These are phyloP conservation scores for Botrytis aclada DNA, from an alignment of 2,329 filamentous ascomycete species.

Conservation along the genomic window DNA sequence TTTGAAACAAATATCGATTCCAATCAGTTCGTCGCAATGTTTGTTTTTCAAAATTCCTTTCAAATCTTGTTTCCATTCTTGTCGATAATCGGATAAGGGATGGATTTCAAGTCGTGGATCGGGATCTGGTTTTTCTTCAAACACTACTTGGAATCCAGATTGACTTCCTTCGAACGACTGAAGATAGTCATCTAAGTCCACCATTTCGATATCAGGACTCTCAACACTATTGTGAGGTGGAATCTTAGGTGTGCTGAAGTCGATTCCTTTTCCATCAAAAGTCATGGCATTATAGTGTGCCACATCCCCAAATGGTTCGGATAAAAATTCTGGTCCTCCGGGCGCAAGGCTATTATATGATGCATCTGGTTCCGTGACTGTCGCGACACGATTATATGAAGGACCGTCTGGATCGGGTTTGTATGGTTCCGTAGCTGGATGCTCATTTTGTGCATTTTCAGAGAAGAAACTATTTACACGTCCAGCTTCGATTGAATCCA, in stretches of 20 bases:
- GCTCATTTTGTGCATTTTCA: neutral
- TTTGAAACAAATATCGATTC: constrained; percentile 8
- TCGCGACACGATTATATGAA: neutral
- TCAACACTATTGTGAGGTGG: neutral
- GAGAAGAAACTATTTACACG: neutral
- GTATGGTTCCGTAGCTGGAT: neutral
- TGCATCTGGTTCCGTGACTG: neutral
- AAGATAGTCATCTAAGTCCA: neutral
- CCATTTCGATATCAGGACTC: neutral
- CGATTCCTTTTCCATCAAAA: neutral
- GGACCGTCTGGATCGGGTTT: neutral
- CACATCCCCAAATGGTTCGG: constrained; percentile 9
- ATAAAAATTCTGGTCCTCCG: neutral
- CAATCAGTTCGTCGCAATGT: neutral
- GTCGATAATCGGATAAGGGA: neutral
- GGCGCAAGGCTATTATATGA: neutral
- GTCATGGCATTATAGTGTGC: neutral
- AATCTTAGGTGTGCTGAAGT: too few species aligned
- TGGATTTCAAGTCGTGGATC: neutral
- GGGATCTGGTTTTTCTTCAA: neutral
- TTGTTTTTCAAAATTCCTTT: neutral
- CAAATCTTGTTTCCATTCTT: neutral
- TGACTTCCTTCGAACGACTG: neutral
- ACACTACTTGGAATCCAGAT: neutral
- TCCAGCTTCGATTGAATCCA: neutral